phyloP scores from a whole-genome alignment of 129 eudicot genomes.

The Helichrysum umbraculigerum region DNA sequence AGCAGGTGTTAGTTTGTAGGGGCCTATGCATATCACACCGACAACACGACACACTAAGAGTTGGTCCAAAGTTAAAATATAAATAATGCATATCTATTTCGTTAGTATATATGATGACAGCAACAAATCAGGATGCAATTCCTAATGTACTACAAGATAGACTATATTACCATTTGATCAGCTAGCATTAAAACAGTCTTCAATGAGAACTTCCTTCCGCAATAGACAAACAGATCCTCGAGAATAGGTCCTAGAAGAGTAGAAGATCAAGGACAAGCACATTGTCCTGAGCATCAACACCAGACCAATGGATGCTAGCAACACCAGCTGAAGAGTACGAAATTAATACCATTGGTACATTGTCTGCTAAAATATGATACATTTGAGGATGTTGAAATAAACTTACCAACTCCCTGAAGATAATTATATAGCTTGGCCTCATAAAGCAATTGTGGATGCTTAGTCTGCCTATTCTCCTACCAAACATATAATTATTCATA shows the following conservation, averaged over 20 bases:
- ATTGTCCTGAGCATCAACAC: constrained; percentile 55
- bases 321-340: constrained; percentile 44
- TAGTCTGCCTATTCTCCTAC: constrained; percentile 50
- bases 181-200: constrained; percentile 81
- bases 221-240: constrained; percentile 55
- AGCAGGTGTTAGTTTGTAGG: too few species aligned
- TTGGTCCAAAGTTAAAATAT: constrained; percentile 9
- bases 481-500: background rate
- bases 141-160: background rate
- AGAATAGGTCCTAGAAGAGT: constrained; percentile 68
- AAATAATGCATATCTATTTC: background rate
- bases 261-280: constrained; percentile 51
- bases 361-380: background rate
- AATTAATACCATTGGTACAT: background rate
- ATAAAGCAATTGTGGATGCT: constrained; percentile 57
- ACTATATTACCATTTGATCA: constrained; percentile 57
- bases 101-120: background rate
- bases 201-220: constrained; percentile 55
- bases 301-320: constrained; percentile 53
- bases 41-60: background rate
- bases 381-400: background rate
- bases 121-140: background rate
- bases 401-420: constrained; percentile 56
- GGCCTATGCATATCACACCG: too few species aligned
- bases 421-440: constrained; percentile 57